phyloP scores from a whole-genome alignment of 2,329 filamentous ascomycete species.

The Hymenoscyphus salicellus region DNA sequence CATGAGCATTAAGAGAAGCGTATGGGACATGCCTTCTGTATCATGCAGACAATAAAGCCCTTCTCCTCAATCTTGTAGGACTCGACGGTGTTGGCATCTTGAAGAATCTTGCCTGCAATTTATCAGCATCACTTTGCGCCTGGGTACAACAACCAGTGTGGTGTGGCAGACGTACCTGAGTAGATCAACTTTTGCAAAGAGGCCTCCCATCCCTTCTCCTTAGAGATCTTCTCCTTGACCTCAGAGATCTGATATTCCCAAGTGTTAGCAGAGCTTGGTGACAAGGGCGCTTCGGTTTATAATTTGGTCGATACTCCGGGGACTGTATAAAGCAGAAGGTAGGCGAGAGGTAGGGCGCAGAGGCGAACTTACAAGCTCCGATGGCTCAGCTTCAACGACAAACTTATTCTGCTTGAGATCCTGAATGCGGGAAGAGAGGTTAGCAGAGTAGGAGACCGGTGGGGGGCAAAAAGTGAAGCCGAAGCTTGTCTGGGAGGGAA shows the following conservation, averaged over 20 bases:
- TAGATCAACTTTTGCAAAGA: constrained; percentile 95
- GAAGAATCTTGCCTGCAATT: constrained; percentile 84
- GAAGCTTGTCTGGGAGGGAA: constrained; percentile 19
- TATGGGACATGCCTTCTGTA: constrained; percentile 72
- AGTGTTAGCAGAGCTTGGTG: constrained; percentile 6
- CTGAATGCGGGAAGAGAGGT: constrained; percentile 46
- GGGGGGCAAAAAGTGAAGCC: constrained; percentile 18
- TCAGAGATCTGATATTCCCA: constrained; percentile 64
- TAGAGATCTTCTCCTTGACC: constrained; percentile 88
- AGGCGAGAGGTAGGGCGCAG: background rate
- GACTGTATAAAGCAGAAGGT: background rate
- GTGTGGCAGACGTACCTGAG: constrained; percentile 63
- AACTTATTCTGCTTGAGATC: constrained; percentile 99
- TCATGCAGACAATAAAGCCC: constrained; percentile 98
- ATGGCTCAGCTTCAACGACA: constrained; percentile 88
- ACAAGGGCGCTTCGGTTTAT: background rate
- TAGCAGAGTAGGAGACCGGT: constrained; percentile 26
- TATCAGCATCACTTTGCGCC: constrained; percentile 30
- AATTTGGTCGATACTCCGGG: too few species aligned
- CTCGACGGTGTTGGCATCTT: constrained; percentile 94
- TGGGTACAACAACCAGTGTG: background rate
- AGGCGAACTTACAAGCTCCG: constrained; percentile 71
- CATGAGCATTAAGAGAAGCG: background rate
- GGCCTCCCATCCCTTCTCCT: constrained; percentile 92
- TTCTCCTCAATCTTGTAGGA: constrained; percentile 99